Percentiles rank a stretch among this genome's conserved stretches.
These are phyloP conservation scores for Cladosporium sp. DNA, from an alignment of 2,329 filamentous ascomycete species.

Conservation along the genomic window DNA sequence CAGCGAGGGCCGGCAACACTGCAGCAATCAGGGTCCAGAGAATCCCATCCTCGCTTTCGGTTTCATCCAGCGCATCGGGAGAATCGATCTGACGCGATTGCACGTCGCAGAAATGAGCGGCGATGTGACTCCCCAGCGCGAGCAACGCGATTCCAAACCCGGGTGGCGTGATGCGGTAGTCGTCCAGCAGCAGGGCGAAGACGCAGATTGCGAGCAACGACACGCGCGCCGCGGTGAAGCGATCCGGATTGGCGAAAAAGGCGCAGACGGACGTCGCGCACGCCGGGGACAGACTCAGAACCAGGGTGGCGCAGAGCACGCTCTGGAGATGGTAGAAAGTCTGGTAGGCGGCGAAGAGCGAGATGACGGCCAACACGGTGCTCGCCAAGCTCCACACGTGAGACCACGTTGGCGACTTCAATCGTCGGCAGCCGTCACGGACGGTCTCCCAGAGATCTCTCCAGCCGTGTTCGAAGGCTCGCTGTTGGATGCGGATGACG, in stretches of 20 bases:
- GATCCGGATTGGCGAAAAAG: slow-evolving; percentile 1
- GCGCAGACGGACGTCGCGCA: slow-evolving; percentile 11
- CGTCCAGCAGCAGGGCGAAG: slow-evolving; percentile 10
- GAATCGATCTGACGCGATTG: not conserved
- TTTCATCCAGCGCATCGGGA: not conserved
- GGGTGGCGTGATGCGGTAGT: slow-evolving; percentile 12
- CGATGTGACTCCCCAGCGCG: slow-evolving; percentile 11
- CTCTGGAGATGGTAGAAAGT: slow-evolving; percentile 14
- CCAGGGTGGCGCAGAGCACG: slow-evolving; percentile 13
- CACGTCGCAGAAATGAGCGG: slow-evolving; percentile 1
- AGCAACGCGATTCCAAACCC: slow-evolving; percentile 6
- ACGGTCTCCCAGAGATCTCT: slow-evolving; percentile 1
- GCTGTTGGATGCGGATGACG: not conserved
- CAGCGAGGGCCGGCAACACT: not conserved
- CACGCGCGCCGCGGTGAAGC: slow-evolving; percentile 4
- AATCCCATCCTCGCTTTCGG: not conserved
- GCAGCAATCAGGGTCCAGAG: not conserved
- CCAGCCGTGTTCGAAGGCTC: slow-evolving; percentile 4
- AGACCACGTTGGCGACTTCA: slow-evolving; percentile 3
- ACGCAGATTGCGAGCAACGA: slow-evolving; percentile 9
- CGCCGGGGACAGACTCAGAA: slow-evolving; percentile 9
- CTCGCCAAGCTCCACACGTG: slow-evolving; percentile 6
- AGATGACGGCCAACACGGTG: slow-evolving; percentile 3
- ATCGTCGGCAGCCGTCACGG: not conserved
- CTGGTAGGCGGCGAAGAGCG: slow-evolving; percentile 15